Conservation (phyloP, 345 rosid species). For the Acer campestre region DNA sequence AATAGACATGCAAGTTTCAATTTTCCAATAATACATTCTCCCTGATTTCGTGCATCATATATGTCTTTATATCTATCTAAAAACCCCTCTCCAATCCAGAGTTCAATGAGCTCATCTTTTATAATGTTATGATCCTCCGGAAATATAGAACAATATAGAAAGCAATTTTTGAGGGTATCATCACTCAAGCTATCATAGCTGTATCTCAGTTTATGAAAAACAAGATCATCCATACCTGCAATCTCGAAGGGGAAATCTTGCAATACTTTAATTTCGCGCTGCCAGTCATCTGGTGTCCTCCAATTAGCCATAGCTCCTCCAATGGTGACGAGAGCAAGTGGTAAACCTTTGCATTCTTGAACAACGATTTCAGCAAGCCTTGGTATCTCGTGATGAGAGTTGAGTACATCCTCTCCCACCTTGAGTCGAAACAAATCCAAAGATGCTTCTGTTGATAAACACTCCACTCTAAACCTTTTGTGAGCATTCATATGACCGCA, state of each 20-base stretch:
- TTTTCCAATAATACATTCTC: constrained; percentile 6
- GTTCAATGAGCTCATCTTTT: constrained; percentile 4
- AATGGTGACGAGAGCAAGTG: constrained; percentile 25
- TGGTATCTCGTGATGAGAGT: constrained; percentile 12
- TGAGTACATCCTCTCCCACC: constrained; percentile 17
- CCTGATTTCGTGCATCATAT: neutral
- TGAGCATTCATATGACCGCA: constrained; percentile 31
- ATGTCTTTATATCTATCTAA: neutral
- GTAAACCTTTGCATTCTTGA: constrained; percentile 24
- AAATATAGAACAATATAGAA: constrained; percentile 22
- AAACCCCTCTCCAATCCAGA: constrained; percentile 30
- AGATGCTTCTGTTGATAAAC: constrained; percentile 17
- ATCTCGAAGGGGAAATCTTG: neutral
- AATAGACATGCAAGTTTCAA: constrained; percentile 27
- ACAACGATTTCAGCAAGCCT: constrained; percentile 18
- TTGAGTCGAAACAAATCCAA: constrained; percentile 23
- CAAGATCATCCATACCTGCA: neutral
- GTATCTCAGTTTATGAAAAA: neutral
- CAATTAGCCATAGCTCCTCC: constrained; percentile 24
- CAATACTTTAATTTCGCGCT: neutral
- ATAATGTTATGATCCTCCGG: neutral
- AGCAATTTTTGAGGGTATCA: constrained; percentile 8
- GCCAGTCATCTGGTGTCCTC: constrained; percentile 8
- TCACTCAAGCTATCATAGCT: constrained; percentile 8
- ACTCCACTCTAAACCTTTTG: constrained; percentile 12